Conservation (phyloP, 2,329 filamentous ascomycete genomes). For the Pyrenochaeta sp. region DNA sequence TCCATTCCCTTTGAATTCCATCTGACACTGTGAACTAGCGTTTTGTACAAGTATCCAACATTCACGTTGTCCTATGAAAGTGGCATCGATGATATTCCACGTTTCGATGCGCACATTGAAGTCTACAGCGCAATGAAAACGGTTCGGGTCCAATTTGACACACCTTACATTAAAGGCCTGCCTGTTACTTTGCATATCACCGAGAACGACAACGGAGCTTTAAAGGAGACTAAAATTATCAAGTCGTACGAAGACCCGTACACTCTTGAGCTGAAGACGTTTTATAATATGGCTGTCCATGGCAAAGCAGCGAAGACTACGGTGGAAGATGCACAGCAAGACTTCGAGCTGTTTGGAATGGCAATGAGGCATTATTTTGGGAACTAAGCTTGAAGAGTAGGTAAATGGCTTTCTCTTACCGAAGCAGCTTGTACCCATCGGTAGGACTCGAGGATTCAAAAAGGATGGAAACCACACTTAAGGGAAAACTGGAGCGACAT, state of each 20-base stretch:
- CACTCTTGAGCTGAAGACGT: constrained; percentile 47
- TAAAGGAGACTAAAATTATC: constrained; percentile 50
- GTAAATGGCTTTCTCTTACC: too few species aligned
- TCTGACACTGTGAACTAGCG: too few species aligned
- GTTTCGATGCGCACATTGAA: constrained; percentile 61
- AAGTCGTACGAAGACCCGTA: constrained; percentile 59
- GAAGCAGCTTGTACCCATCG: too few species aligned
- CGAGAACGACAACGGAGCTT: constrained; percentile 21
- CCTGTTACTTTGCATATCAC: constrained; percentile 46
- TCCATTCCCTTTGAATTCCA: too few species aligned
- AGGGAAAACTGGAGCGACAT: too few species aligned
- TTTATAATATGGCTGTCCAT: constrained; percentile 42
- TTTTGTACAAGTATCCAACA: constrained; percentile 15
- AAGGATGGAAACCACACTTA: too few species aligned
- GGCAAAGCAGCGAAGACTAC: constrained; percentile 53
- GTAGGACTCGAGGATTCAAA: too few species aligned
- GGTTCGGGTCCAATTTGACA: constrained; percentile 63
- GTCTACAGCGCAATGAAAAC: constrained; percentile 63
- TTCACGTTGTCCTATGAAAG: constrained; percentile 66
- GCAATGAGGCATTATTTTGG: too few species aligned
- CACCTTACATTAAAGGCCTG: constrained; percentile 65
- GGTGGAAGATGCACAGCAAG: constrained; percentile 51
- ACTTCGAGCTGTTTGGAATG: constrained; percentile 52
- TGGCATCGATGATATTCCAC: constrained; percentile 61
- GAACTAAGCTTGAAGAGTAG: not conserved